Base-by-base conservation (phyloP, 352 stramenopile species). In the Pythium myriotylum region DNA sequence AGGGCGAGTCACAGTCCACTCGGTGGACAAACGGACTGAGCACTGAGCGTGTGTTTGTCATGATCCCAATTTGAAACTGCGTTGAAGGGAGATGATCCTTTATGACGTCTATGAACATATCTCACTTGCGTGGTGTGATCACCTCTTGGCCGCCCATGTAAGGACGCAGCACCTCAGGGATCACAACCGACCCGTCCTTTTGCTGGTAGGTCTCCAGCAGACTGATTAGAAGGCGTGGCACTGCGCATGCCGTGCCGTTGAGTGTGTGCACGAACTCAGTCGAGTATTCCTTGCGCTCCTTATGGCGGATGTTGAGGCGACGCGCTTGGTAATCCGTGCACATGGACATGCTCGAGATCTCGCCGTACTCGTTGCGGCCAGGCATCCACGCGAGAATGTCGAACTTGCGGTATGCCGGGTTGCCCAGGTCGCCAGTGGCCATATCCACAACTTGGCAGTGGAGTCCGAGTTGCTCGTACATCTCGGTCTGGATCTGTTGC, bases 271-370 rank as follows among this genome's bases (percentile, higher is more conserved):
- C 86, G 54, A 95, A 97, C 49, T 81, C 72, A 14, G 79, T 86
- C 16, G 68, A 48, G 35, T 89, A 68, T 17, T 86, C 77, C 48
- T 88, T 84, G 32, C 54, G 56, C 19, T 82, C 65, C 53, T 86
- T 88, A 69, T 96, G 88, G 51, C 88, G 84, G 54, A 97, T 95
- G 58, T 94, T 89, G 12, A 97, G 73, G 3, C 88, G 79, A 8
- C 89, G 79, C 41, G 85, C 77, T 65, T 97, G 89, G 59, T 95
- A 97, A 66, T 97, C 89, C 1, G 88, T 96, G 79, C 89, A 97
- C 74, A 94, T 95, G 60, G 83, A 93, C 52, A 94, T 83, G 54
- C 83, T 94, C 19, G 83, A 88, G 29, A 97, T 73, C 61, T 97
- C 89, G 52, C 85, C 84, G 55, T 88, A 92, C 62, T 86, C 81